Conservation (phyloP, 257 asterid species). For the Solanum lycopersicoides region DNA sequence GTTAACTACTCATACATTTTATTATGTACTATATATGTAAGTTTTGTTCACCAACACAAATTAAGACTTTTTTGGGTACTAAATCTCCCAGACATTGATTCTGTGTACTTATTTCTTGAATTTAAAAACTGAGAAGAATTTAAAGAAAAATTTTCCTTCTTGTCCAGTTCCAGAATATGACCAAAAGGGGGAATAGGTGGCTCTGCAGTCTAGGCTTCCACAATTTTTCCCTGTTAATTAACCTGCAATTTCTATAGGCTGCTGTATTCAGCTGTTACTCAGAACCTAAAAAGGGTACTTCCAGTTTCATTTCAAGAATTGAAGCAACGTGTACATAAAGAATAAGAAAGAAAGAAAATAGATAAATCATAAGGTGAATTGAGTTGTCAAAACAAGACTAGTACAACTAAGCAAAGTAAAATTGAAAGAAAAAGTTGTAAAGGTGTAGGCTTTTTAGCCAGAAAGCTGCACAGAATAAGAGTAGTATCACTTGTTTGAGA, state of each 20-base stretch:
- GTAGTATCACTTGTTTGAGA: conserved; percentile 46
- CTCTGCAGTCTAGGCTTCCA: conserved; percentile 36
- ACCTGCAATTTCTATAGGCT: conserved; percentile 4
- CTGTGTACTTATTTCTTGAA: conserved; percentile 2
- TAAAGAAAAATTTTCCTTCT: conserved; percentile 1
- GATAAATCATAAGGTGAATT: background rate
- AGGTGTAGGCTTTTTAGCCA: conserved; percentile 4
- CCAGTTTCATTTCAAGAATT: background rate
- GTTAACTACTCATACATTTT: conserved; percentile 2
- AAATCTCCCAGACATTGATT: conserved; percentile 7
- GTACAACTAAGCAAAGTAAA: background rate
- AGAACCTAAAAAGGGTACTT: conserved; percentile 9
- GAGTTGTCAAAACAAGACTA: conserved; percentile 17
- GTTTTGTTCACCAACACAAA: background rate
- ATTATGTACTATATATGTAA: background rate
- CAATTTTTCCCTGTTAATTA: background rate
- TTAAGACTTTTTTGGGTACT: conserved; percentile 6
- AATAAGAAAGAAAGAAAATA: background rate
- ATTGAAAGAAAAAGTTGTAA: background rate
- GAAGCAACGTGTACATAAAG: background rate
- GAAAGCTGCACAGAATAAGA: background rate
- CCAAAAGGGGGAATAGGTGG: conserved; percentile 11
- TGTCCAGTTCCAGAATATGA: conserved; percentile 19
- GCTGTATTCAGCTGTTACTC: background rate
- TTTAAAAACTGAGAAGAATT: background rate